Evolutionary conservation across 805 yeast species (phyloP).

Genomic region (Kurtzmaniella cleridarum): DNA sequence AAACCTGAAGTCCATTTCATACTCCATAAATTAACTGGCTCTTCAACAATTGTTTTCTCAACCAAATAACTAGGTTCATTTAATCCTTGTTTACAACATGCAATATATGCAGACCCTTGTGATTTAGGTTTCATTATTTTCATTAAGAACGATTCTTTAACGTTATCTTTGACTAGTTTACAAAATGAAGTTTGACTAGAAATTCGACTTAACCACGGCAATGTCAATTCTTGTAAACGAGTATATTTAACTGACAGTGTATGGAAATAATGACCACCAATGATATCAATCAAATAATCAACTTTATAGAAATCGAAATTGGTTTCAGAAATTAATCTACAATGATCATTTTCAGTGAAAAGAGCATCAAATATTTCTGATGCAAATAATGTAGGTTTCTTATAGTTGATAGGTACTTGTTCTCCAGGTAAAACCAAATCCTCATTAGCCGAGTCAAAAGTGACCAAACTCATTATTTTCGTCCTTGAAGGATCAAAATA

Average conservation of each 20-base stretch:
- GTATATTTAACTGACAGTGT: slow-evolving; percentile 20
- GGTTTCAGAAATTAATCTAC: slow-evolving; percentile 12
- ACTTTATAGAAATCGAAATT: slow-evolving; percentile 24
- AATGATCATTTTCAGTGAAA: slow-evolving; percentile 17
- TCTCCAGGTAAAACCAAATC: slow-evolving; percentile 34
- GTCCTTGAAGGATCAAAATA: slow-evolving; percentile 16
- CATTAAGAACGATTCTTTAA: slow-evolving; percentile 26
- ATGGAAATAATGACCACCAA: slow-evolving; percentile 36
- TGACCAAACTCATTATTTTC: slow-evolving; percentile 19
- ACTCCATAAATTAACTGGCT: slow-evolving; percentile 29
- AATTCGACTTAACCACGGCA: slow-evolving; percentile 22
- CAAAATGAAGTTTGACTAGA: slow-evolving; percentile 9
- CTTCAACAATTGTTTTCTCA: slow-evolving; percentile 19
- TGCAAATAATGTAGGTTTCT: slow-evolving; percentile 34
- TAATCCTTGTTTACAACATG: slow-evolving; percentile 27
- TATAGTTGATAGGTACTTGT: slow-evolving; percentile 26
- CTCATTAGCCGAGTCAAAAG: slow-evolving; percentile 29
- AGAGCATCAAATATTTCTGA: slow-evolving; percentile 30
- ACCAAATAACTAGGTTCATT: slow-evolving; percentile 29
- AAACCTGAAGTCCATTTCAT: slow-evolving; percentile 27
- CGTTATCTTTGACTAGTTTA: slow-evolving; percentile 21
- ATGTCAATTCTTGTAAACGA: slow-evolving; percentile 22
- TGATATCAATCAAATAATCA: slow-evolving; percentile 34
- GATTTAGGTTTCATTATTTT: slow-evolving; percentile 35
- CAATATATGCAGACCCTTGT: slow-evolving; percentile 25